Evolutionary conservation across 148 eudicot genomes (phyloP).

Genomic region (Amaranthus cruentus): DNA sequence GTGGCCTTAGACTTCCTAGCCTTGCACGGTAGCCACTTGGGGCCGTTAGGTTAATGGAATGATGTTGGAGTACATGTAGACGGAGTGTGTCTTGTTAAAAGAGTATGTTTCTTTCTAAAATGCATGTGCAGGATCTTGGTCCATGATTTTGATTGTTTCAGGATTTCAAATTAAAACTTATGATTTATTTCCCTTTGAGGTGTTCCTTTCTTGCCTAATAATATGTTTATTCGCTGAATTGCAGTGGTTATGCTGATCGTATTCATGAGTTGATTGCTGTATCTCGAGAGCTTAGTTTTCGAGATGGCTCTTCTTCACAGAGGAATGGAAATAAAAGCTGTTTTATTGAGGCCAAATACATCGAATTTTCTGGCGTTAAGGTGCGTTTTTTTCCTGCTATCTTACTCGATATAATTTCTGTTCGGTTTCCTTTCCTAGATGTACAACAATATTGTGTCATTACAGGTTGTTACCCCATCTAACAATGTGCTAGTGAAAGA

Average conservation of each 20-base stretch:
- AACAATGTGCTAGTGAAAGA: conserved; percentile 91
- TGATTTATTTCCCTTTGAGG: no score
- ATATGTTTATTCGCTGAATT: conserved; percentile 20
- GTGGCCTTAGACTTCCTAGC: no score
- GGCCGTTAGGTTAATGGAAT: no score
- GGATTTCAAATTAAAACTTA: no score
- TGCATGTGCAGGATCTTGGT: not conserved
- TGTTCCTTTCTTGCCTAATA: no score
- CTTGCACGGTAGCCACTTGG: no score
- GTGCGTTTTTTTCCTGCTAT: conserved; percentile 28
- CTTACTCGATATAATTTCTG: conserved; percentile 8
- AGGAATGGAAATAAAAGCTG: conserved; percentile 69
- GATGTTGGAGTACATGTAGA: not conserved
- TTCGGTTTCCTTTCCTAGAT: not conserved
- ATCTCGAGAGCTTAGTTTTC: conserved; percentile 69
- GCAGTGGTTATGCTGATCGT: conserved; percentile 99
- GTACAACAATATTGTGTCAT: not conserved
- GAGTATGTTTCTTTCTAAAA: not conserved
- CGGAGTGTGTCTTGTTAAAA: not conserved
- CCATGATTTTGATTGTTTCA: not conserved
- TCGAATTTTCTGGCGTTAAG: conserved; percentile 86
- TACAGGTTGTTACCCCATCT: conserved; percentile 95
- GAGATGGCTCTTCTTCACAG: conserved; percentile 52
- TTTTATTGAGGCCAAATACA: conserved; percentile 89
- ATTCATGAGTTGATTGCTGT: conserved; percentile 86